phyloP scores from a whole-genome alignment of 139 green algal genomes.

The Astrephomene gubernaculifera region DNA sequence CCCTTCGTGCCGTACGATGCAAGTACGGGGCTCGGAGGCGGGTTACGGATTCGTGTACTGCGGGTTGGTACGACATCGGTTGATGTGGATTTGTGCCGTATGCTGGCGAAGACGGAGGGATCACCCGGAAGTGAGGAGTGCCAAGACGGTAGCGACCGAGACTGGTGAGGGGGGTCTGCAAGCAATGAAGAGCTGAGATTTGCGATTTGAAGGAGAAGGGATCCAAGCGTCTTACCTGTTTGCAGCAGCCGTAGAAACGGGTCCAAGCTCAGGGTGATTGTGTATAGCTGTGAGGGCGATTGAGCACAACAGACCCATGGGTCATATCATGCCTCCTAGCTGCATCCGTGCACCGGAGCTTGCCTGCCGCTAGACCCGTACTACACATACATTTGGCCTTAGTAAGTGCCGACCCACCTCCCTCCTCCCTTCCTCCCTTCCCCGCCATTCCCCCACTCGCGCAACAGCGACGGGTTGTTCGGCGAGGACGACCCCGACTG shows the following conservation, averaged over 20 bases:
- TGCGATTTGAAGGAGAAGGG: background rate
- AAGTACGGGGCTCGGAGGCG: slow-evolving; percentile 5
- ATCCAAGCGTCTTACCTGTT: background rate
- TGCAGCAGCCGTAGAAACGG: background rate
- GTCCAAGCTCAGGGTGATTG: background rate
- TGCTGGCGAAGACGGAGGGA: background rate
- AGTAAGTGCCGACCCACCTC: background rate
- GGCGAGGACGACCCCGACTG: background rate
- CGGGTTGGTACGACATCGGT: background rate
- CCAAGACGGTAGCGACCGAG: background rate
- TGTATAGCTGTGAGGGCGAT: background rate
- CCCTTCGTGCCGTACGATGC: slow-evolving; percentile 1
- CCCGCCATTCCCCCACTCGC: background rate
- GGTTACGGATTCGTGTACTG: slow-evolving; percentile 6
- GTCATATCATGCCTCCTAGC: background rate
- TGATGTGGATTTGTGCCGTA: slow-evolving; percentile 17
- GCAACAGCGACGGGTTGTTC: background rate
- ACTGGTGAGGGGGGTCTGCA: slow-evolving; percentile 5
- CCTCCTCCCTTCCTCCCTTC: background rate
- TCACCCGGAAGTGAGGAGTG: slow-evolving; percentile 10
- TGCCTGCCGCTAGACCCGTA: background rate
- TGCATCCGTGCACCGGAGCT: background rate
- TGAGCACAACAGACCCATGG: background rate
- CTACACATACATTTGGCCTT: background rate
- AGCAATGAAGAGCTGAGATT: background rate